Conservation (phyloP, 2,329 filamentous ascomycete species). For the Chaetomium olivaceum region DNA sequence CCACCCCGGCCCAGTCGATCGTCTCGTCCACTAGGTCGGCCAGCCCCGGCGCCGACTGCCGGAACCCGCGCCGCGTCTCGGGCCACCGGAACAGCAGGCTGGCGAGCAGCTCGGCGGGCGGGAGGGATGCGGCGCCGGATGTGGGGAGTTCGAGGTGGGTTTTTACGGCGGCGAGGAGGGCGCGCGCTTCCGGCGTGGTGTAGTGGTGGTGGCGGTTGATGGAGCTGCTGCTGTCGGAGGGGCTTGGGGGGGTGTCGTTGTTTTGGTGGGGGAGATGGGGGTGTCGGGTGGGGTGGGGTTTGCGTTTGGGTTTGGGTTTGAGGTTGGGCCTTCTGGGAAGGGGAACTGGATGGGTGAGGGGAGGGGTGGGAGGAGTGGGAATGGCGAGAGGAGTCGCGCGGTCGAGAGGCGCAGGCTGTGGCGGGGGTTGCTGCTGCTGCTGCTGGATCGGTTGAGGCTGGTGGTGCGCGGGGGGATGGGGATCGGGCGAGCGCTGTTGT, state of each 20-base stretch:
- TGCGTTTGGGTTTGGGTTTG: not conserved
- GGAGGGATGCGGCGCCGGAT: not conserved
- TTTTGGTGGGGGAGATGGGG: not conserved
- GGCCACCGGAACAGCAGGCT: conserved; percentile 2
- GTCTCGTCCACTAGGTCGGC: not conserved
- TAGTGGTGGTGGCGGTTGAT: not conserved
- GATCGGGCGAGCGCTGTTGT: not conserved
- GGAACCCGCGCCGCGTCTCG: not conserved
- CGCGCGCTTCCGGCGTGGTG: not conserved
- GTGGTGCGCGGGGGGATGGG: not conserved
- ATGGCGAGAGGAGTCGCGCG: not conserved
- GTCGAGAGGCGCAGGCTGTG: not conserved
- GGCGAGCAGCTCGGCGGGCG: not conserved
- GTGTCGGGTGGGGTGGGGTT: not conserved
- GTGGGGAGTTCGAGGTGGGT: not conserved
- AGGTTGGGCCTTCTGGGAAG: not conserved
- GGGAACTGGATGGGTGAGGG: not conserved
- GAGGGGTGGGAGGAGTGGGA: not conserved
- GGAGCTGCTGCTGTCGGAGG: too few relatives aligned
- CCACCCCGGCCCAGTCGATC: conserved; percentile 13
- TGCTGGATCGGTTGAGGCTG: not conserved
- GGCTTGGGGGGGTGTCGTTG: too few relatives aligned
- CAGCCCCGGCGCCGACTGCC: not conserved
- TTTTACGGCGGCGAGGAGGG: not conserved
- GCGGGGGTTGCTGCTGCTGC: too few relatives aligned